phyloP scores from a whole-genome alignment of 306 rosid species.

The Prunus padus region DNA sequence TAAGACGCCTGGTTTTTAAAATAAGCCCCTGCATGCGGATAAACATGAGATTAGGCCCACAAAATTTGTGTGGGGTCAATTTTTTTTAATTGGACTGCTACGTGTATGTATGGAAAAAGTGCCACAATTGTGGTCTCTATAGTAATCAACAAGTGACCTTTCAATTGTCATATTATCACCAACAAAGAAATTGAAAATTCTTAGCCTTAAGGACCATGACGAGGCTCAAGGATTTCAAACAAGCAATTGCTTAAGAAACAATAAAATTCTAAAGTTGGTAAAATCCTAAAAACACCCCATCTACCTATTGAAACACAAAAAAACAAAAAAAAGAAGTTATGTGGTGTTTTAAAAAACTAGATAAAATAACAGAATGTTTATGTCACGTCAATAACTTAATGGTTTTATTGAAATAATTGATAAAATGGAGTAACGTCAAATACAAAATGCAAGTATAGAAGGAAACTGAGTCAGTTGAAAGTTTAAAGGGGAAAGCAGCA shows the following conservation, averaged over 20 bases:
- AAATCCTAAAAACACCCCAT: not conserved
- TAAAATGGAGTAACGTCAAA: fast-evolving
- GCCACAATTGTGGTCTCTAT: not conserved
- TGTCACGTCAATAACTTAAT: fast-evolving
- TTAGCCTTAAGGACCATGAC: not conserved
- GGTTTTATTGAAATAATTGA: too few relatives aligned
- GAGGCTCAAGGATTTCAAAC: not conserved
- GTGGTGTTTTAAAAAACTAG: too few relatives aligned
- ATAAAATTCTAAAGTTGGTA: not conserved
- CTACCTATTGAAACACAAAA: not conserved
- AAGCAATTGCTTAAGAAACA: not conserved
- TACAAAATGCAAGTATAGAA: too few relatives aligned
- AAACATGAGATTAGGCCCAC: slow-evolving; percentile 30
- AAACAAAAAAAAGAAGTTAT: too few relatives aligned
- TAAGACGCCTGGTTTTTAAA: not conserved
- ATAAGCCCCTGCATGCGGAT: slow-evolving; percentile 25
- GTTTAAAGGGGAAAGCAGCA: too few relatives aligned
- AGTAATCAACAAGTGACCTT: not conserved
- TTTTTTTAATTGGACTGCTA: not conserved
- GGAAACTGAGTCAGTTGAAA: too few relatives aligned
- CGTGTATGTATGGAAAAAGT: not conserved
- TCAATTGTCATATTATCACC: not conserved
- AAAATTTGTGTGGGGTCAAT: not conserved
- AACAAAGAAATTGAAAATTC: not conserved
- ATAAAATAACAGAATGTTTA: too few relatives aligned